phyloP scores from a whole-genome alignment of 2,329 filamentous ascomycete species.

The Huntiella decipiens region DNA sequence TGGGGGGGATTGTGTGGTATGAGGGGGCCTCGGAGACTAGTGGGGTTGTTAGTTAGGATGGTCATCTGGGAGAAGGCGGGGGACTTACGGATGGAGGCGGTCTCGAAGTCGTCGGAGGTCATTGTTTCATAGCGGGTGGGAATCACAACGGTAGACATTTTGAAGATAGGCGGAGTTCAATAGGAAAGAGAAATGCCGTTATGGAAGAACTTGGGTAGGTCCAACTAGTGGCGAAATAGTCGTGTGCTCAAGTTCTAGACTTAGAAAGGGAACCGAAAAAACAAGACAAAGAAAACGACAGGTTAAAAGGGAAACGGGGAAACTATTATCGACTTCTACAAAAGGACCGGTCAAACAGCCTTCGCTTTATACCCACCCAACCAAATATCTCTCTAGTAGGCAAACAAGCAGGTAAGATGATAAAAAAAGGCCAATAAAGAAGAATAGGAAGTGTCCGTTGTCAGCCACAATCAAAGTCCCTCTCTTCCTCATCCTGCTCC shows the following conservation, averaged over 20 bases:
- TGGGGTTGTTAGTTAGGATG: neutral
- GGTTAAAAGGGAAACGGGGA: no score
- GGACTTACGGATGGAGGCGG: conserved; percentile 41
- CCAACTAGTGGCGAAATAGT: no score
- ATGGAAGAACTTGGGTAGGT: neutral
- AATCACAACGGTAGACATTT: conserved; percentile 2
- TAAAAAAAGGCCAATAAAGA: neutral
- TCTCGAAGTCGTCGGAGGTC: conserved; percentile 41
- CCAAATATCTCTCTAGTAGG: no score
- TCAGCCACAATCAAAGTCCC: no score
- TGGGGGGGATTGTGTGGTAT: conserved; percentile 37
- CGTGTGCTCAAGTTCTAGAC: neutral
- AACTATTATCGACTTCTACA: no score
- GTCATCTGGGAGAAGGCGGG: conserved; percentile 43
- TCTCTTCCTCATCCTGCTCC: no score
- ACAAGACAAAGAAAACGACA: neutral
- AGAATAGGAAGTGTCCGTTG: no score
- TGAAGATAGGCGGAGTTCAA: neutral
- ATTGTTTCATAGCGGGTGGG: conserved; percentile 15
- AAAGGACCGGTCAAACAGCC: no score
- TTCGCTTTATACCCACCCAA: no score
- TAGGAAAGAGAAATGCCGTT: neutral
- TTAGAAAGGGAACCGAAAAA: neutral
- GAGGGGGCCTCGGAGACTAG: conserved; percentile 45
- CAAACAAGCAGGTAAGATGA: no score